phyloP scores from a whole-genome alignment of 805 yeast species.

The Groenewaldozyma tartarivorans region DNA sequence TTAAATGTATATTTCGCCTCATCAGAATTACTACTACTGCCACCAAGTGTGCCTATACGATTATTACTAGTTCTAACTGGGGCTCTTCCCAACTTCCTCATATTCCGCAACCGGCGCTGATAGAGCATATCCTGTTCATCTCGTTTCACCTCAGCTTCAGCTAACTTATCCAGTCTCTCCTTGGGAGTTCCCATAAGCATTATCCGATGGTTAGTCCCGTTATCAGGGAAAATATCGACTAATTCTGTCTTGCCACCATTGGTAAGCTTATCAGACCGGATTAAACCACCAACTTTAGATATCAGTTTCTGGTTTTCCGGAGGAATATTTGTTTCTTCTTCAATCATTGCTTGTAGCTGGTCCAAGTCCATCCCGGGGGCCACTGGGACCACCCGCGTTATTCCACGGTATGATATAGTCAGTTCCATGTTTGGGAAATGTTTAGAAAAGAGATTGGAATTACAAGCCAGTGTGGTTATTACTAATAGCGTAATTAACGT shows the following conservation, averaged over 20 bases:
- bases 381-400: constrained; percentile 8
- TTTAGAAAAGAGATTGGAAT: too few relatives aligned
- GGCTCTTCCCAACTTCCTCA: constrained; percentile 11
- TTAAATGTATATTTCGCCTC: constrained; percentile 25
- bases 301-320: constrained; percentile 24
- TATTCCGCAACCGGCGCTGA: constrained; percentile 9
- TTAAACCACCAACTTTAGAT: constrained; percentile 21
- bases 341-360: constrained; percentile 19
- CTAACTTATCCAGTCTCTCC: constrained; percentile 18
- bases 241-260: constrained; percentile 12
- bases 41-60: neutral
- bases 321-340: constrained; percentile 22
- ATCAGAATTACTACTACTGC: constrained; percentile 5
- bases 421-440: too few relatives aligned
- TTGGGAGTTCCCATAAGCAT: constrained; percentile 25
- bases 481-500: too few relatives aligned
- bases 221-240: constrained; percentile 9
- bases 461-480: too few relatives aligned
- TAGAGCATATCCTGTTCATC: constrained; percentile 14
- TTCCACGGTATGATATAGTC: constrained; percentile 15
- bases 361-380: constrained; percentile 12
- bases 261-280: constrained; percentile 11
- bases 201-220: constrained; percentile 14
- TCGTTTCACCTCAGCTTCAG: constrained; percentile 16
- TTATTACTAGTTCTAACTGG: too few relatives aligned